A percentile compares a stretch with the other conserved stretches of the same genome.
Conservation (phyloP, 306 rosid species). For the Casuarina cunninghamiana region DNA sequence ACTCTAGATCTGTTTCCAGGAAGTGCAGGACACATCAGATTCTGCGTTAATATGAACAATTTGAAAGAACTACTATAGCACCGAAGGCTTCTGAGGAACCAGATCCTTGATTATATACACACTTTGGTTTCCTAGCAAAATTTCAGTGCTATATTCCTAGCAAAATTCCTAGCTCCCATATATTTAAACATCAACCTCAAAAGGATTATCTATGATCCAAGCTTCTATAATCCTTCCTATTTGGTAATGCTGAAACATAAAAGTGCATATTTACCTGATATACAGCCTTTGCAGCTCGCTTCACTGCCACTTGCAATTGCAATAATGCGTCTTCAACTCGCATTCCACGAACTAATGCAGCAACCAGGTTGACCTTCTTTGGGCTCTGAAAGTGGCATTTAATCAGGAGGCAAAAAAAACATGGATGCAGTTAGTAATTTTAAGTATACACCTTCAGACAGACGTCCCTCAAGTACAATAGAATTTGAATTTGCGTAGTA, state of each 20-base stretch:
- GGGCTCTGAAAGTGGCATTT: constrained; percentile 60
- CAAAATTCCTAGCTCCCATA: background rate
- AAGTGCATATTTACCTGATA: constrained; percentile 57
- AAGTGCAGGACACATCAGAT: background rate
- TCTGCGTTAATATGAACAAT: background rate
- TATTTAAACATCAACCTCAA: background rate
- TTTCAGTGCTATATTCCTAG: background rate
- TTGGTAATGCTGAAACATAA: constrained; percentile 11
- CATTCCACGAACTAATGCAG: constrained; percentile 95
- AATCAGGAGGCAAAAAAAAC: background rate
- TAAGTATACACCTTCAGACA: background rate
- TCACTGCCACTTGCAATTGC: constrained; percentile 83
- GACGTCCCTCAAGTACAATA: background rate
- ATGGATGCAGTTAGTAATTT: background rate
- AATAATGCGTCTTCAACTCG: constrained; percentile 95
- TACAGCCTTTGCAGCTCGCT: constrained; percentile 92
- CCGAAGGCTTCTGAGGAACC: constrained; percentile 9
- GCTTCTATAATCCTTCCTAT: constrained; percentile 1
- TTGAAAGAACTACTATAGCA: background rate
- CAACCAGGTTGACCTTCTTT: constrained; percentile 93
- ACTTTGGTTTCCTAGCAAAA: background rate
- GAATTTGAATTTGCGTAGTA: background rate
- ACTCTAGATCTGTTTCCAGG: background rate
- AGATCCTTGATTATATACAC: background rate
- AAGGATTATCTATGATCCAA: constrained; percentile 9